Evolutionary conservation across 768 basidiomycete genomes (phyloP).

Genomic region (Tubosaeta sp.): DNA sequence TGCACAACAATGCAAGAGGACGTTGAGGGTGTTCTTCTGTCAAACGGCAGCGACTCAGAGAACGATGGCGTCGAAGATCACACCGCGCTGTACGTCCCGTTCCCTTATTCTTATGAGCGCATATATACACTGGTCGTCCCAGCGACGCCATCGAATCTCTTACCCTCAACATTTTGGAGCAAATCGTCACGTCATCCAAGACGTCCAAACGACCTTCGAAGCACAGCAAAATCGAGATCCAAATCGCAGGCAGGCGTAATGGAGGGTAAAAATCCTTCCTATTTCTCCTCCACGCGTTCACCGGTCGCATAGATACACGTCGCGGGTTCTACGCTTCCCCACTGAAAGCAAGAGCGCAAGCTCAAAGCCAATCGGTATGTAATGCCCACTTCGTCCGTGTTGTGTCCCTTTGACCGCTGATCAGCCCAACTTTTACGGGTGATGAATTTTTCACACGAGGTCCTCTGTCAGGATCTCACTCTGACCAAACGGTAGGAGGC

Average conservation of each 20-base stretch:
- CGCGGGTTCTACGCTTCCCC: slow-evolving; percentile 36
- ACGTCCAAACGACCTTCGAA: slow-evolving; percentile 6
- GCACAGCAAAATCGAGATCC: slow-evolving; percentile 30
- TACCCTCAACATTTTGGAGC: slow-evolving; percentile 29
- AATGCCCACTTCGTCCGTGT: not conserved
- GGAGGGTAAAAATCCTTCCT: slow-evolving; percentile 25
- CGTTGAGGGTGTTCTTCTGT: not conserved
- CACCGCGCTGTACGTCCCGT: slow-evolving; percentile 6
- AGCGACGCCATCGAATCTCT: slow-evolving; percentile 31
- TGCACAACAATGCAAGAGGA: not conserved
- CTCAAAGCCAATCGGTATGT: slow-evolving; percentile 39
- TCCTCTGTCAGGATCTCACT: slow-evolving; percentile 49
- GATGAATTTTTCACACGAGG: slow-evolving; percentile 67
- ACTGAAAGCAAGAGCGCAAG: slow-evolving; percentile 33
- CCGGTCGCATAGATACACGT: slow-evolving; percentile 8
- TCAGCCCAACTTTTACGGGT: slow-evolving; percentile 68
- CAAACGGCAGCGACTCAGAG: slow-evolving; percentile 1
- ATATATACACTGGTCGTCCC: slow-evolving; percentile 3
- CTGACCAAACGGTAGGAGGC: slow-evolving; percentile 59
- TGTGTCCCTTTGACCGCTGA: not conserved
- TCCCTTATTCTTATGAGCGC: not conserved
- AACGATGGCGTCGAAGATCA: slow-evolving; percentile 12
- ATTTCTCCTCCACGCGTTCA: not conserved
- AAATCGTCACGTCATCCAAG: slow-evolving; percentile 22
- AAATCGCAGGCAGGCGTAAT: slow-evolving; percentile 35